Conservation (phyloP, 768 basidiomycete species). For the Mrakia hoshinonis region DNA sequence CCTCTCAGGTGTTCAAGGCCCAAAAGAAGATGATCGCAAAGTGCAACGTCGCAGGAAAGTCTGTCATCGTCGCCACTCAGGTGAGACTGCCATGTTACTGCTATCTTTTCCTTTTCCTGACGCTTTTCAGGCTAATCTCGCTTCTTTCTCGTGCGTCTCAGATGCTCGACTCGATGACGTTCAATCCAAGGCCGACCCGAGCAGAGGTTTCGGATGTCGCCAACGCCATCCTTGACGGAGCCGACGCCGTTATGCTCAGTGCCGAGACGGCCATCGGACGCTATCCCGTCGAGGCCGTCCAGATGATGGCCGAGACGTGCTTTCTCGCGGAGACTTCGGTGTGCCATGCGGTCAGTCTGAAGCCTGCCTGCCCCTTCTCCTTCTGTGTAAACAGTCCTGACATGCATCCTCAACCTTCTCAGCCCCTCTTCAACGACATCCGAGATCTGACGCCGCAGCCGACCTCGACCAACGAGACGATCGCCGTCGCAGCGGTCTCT, state of each 20-base stretch:
- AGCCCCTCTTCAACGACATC: conserved; percentile 80
- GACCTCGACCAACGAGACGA: conserved; percentile 88
- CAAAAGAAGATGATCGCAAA: conserved; percentile 95
- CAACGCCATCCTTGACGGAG: conserved; percentile 95
- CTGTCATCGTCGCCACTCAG: conserved; percentile 86
- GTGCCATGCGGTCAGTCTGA: conserved; percentile 57
- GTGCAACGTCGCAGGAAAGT: conserved; percentile 86
- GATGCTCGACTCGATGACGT: conserved; percentile 77
- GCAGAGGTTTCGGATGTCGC: conserved; percentile 99
- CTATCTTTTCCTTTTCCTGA: neutral
- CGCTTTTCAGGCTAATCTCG: conserved; percentile 27
- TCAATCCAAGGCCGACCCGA: conserved; percentile 96
- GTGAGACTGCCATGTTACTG: conserved; percentile 48
- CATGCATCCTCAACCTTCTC: neutral
- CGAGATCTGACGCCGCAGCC: conserved; percentile 69
- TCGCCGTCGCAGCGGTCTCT: conserved; percentile 90
- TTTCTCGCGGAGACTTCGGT: conserved; percentile 90
- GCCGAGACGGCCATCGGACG: conserved; percentile 97
- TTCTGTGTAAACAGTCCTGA: neutral
- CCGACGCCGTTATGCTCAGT: conserved; percentile 99
- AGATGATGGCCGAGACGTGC: conserved; percentile 99
- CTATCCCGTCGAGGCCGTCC: conserved; percentile 92
- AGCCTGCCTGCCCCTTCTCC: neutral
- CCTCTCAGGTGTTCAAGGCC: conserved; percentile 95
- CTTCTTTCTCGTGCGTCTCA: conserved; percentile 12